Evolutionary conservation across 495 filamentous ascomycete genomes (phyloP).

Genomic region (Entonaema liquescens): DNA sequence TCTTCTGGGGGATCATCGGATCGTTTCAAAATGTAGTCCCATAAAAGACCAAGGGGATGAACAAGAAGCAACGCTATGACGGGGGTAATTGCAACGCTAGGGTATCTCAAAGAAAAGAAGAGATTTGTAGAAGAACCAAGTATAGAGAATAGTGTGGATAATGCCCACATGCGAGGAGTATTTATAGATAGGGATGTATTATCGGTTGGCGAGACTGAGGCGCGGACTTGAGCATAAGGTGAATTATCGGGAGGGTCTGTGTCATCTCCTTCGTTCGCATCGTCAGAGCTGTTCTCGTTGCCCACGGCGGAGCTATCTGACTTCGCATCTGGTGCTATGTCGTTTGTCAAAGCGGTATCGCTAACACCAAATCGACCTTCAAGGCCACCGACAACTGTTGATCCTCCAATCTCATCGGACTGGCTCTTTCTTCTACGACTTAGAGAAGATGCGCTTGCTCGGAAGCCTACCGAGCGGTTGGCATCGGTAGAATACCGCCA

Average conservation of each 20-base stretch:
- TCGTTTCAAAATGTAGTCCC: constrained; percentile 75
- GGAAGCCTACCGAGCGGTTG: constrained; percentile 20
- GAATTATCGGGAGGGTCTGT: constrained; percentile 69
- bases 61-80: constrained; percentile 84
- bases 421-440: constrained; percentile 42
- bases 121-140: constrained; percentile 84
- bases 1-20: constrained; percentile 67
- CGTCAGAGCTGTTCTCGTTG: constrained; percentile 38
- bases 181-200: constrained; percentile 79
- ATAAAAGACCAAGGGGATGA: constrained; percentile 79
- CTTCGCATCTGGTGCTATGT: constrained; percentile 41
- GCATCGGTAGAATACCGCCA: constrained; percentile 31
- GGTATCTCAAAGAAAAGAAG: constrained; percentile 85
- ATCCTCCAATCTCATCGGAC: constrained; percentile 54
- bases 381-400: constrained; percentile 52
- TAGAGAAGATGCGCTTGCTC: constrained; percentile 37
- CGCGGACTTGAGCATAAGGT: constrained; percentile 76
- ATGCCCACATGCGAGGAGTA: constrained; percentile 85
- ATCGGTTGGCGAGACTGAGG: constrained; percentile 77
- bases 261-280: constrained; percentile 44
- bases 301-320: constrained; percentile 28
- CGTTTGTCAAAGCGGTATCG: constrained; percentile 51
- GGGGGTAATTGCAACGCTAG: constrained; percentile 84
- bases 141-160: constrained; percentile 80
- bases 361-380: constrained; percentile 58